These are phyloP conservation scores for Cardamine resedifolia DNA, from an alignment of 345 rosid species.

Conservation along the genomic window DNA sequence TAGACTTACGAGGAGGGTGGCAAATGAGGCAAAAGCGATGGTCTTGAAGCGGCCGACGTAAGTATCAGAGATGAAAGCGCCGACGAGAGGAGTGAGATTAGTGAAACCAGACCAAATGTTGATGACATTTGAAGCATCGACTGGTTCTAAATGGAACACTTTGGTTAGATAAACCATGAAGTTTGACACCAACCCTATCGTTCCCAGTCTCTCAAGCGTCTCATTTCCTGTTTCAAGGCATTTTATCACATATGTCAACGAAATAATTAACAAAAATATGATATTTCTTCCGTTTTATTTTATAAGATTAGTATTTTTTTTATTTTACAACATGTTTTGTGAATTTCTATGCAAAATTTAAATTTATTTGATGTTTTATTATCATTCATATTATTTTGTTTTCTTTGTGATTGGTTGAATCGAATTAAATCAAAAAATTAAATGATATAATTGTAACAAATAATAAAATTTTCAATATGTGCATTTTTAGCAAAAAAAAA, in stretches of 20 bases:
- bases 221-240: slow-evolving; percentile 53
- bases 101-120: slow-evolving; percentile 64
- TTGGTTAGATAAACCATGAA: slow-evolving; percentile 63
- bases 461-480: too few relatives aligned
- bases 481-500: too few relatives aligned
- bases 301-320: too few relatives aligned
- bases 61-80: slow-evolving; percentile 67
- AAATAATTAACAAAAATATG: background rate
- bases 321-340: too few relatives aligned
- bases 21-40: slow-evolving; percentile 52
- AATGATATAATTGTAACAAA: too few relatives aligned
- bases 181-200: slow-evolving; percentile 57
- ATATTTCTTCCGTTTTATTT: background rate
- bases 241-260: background rate
- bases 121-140: slow-evolving; percentile 50
- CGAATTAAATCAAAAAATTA: too few relatives aligned
- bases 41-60: slow-evolving; percentile 58
- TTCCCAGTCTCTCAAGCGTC: slow-evolving; percentile 73
- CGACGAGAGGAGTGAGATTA: slow-evolving; percentile 60
- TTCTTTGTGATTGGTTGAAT: too few relatives aligned
- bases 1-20: slow-evolving; percentile 54
- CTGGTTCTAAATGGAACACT: slow-evolving; percentile 60
- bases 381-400: too few relatives aligned
- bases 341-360: too few relatives aligned
- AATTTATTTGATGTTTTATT: too few relatives aligned